phyloP scores from a whole-genome alignment of 345 rosid genomes.

The Angophora floribunda region DNA sequence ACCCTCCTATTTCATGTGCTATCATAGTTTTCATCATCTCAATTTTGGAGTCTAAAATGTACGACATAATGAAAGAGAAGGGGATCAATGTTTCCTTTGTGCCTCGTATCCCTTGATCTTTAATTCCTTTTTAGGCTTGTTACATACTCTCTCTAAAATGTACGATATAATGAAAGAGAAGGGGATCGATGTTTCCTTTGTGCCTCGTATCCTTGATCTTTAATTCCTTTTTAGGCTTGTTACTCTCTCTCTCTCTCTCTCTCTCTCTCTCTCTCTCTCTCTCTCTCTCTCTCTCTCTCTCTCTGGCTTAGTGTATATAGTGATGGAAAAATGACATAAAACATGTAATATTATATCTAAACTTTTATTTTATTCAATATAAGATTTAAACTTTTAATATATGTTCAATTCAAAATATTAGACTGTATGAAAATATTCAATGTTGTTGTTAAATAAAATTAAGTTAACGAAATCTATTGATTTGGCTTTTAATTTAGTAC shows the following conservation, averaged over 20 bases:
- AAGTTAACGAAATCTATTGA: background rate
- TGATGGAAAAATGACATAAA: background rate
- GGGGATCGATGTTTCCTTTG: background rate
- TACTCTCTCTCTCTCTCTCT: too few relatives aligned
- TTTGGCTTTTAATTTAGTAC: too few relatives aligned
- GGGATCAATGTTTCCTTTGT: background rate
- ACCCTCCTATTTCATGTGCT: background rate
- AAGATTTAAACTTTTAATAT: background rate
- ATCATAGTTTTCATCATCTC: background rate
- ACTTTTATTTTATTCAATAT: background rate
- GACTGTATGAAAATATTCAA: background rate
- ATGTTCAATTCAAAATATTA: background rate
- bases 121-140: background rate
- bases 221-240: background rate
- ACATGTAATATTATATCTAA: accelerated
- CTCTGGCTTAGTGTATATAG: background rate
- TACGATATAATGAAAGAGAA: background rate
- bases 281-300: background rate
- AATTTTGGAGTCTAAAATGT: background rate
- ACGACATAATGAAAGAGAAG: background rate
- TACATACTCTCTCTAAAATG: background rate
- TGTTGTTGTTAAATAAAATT: too few relatives aligned
- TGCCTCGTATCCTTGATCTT: background rate
- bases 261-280: background rate
- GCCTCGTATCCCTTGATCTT: background rate